A percentile compares a stretch with the other conserved stretches of the same genome.
phyloP scores from a whole-genome alignment of 1,284 basidiomycete genomes.

The Pterula multifida region DNA sequence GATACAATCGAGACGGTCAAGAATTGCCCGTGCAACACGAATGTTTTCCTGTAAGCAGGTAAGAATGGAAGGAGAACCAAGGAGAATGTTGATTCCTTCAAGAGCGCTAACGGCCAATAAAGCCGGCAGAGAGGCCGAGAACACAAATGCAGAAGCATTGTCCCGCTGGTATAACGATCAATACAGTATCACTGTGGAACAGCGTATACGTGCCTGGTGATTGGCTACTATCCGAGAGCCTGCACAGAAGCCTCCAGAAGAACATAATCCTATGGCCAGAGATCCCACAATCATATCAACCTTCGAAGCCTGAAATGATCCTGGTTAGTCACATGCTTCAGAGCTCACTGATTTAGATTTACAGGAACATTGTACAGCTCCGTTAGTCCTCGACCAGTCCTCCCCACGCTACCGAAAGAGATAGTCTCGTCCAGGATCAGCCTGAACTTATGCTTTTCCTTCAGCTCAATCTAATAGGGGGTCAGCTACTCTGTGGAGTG shows the following conservation, averaged over 20 bases:
- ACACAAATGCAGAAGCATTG: slow-evolving; percentile 93
- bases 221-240: slow-evolving; percentile 76
- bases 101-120: slow-evolving; percentile 82
- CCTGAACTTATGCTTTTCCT: slow-evolving; percentile 92
- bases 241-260: slow-evolving; percentile 92
- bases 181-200: not conserved
- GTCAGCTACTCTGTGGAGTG: not conserved
- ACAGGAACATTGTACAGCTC: slow-evolving; percentile 90
- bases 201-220: slow-evolving; percentile 55
- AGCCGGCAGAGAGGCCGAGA: slow-evolving; percentile 90
- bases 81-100: slow-evolving; percentile 72
- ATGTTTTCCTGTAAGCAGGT: slow-evolving; percentile 74
- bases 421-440: slow-evolving; percentile 90
- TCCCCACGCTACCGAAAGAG: slow-evolving; percentile 87
- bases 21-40: slow-evolving; percentile 58
- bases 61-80: slow-evolving; percentile 65
- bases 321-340: not conserved
- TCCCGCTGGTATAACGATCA: slow-evolving; percentile 79
- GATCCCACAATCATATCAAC: slow-evolving; percentile 82
- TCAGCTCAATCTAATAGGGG: slow-evolving; percentile 92
- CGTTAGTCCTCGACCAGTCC: slow-evolving; percentile 89
- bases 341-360: slow-evolving; percentile 16
- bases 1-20: slow-evolving; percentile 75
- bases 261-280: slow-evolving; percentile 74
- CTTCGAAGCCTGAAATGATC: slow-evolving; percentile 40